Percentiles rank a stretch among this genome's conserved stretches.
These are phyloP conservation scores for Kodamaea hsintzibuensis DNA, from an alignment of 805 yeast genomes.

Conservation along the genomic window DNA sequence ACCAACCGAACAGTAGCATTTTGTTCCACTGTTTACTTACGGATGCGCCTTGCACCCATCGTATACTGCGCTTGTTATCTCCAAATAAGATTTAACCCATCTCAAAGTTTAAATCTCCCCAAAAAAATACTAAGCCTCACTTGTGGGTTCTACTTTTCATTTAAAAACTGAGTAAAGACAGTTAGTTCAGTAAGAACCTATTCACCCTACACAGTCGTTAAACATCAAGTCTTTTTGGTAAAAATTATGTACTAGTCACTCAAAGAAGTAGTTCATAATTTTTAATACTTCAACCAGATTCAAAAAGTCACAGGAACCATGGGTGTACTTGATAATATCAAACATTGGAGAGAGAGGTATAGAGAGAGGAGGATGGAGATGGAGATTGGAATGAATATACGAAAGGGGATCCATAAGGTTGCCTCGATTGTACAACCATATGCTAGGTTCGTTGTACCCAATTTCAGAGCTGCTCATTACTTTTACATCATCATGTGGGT, in stretches of 20 bases:
- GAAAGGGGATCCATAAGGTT: slow-evolving; percentile 37
- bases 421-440: slow-evolving; percentile 43
- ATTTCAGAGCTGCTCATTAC: slow-evolving; percentile 68
- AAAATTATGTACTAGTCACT: not conserved
- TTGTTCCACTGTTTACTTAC: not conserved
- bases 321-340: not conserved
- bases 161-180: too few species aligned
- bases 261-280: not conserved
- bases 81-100: not conserved
- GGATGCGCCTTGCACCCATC: not conserved
- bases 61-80: not conserved
- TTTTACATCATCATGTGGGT: slow-evolving; percentile 61
- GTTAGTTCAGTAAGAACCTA: not conserved
- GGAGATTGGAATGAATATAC: slow-evolving; percentile 20
- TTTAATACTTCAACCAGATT: not conserved
- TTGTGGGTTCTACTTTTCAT: not conserved
- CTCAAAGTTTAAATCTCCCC: not conserved
- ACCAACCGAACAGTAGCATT: not conserved
- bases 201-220: not conserved
- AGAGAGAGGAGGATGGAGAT: slow-evolving; percentile 8
- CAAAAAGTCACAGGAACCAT: not conserved
- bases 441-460: slow-evolving; percentile 46
- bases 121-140: not conserved
- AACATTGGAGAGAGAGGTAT: slow-evolving; percentile 9
- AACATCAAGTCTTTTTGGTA: not conserved